Evolutionary conservation across 495 filamentous ascomycete species (phyloP), one percentile per base, ranked within the genome.

Genomic region (Peziza echinospora): DNA sequence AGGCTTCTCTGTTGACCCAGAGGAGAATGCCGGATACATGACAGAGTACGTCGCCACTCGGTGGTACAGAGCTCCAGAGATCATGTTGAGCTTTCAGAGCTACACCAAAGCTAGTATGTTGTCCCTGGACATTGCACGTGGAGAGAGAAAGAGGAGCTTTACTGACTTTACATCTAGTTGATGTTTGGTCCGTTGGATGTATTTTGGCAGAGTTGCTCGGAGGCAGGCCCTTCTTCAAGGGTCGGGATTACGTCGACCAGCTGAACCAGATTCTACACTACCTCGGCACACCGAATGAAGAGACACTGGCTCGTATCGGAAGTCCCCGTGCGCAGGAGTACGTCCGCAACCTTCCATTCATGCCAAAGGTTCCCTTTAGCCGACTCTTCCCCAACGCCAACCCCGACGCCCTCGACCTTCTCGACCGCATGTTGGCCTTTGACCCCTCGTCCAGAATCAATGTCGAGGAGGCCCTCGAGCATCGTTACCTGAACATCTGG

Each of bases 21-120:
- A 96, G 65, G 91, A 97, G 67, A 97, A 97, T 60, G 87, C 87
- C 9, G 89, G 89, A 26, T 97, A 93, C 63, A 96, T 96, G 89
- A 97, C 89, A 5, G 89, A 97, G 70, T 97, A 97, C 55, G 91
- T 97, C 37, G 89, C 89, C 42, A 96, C 89, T 41, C 74, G 89
- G 63, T 97, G 89, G 89, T 97, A 96, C 62, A 82, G 89, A 64
- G 89, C 89, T 25, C 89, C 89, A 2, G 89, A 97, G 62, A 97
- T 97, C 59, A 97, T 96, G 89, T 69, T 97, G 61, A 96, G 85
- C 64, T 96, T 97, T 76, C 87, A 94, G 66, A 93, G 87, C 65
- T 97, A 97, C 62, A 97, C 91, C 53, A 96, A 97, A 80, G 89
- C 89, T 48, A 96, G 84, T 92, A 71, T 42, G 84, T 84, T 7